Evolutionary conservation across 352 stramenopile species (phyloP), one percentile per base, ranked within the genome.

Genomic region (Phytopythium mirpurense): DNA sequence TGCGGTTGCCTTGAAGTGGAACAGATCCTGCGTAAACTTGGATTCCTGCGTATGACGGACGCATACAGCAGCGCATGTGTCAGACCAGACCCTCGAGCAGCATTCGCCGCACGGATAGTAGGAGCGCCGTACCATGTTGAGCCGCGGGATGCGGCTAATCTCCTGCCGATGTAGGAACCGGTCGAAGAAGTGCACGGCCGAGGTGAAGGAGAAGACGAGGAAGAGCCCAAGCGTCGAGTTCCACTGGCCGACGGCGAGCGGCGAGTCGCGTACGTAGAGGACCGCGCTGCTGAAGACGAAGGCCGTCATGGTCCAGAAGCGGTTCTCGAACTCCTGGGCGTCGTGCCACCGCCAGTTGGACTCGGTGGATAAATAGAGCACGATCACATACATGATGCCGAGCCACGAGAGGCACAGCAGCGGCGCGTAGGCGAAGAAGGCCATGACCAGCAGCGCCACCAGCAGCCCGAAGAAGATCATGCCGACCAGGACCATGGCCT

Each of bases 301-400:
- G 12, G 90, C 90, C 32, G 96, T 97, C 58, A 97, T 80, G 7
- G 93, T 98, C 95, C 93, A 98, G 66, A 98, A 98, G 57, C 93
- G 82, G 78, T 98, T 98, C 70, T 98, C 95, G 60, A 98, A 98
- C 72, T 98, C 95, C 59, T 96, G 84, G 18, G 86, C 83, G 56
- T 93, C 78, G 68, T 93, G 83, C 76, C 81, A 93, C 51, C 81
- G 78, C 83, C 83, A 95, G 38, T 88, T 85, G 32, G 76, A 86
- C 51, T 93, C 83, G 38, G 79, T 91, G 27, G 78, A 85, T 54
- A 93, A 63, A 60, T 90, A 93, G 19, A 93, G 64, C 5, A 72
- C 76, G 34, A 93, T 80, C 55, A 93, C 73, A 57, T 93, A 91
- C 58, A 90, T 65, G 51, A 93, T 85, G 32, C 75, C 83, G 52